phyloP scores from a whole-genome alignment of 371 early-diverging fungal species.

The Mortierella sp. region DNA sequence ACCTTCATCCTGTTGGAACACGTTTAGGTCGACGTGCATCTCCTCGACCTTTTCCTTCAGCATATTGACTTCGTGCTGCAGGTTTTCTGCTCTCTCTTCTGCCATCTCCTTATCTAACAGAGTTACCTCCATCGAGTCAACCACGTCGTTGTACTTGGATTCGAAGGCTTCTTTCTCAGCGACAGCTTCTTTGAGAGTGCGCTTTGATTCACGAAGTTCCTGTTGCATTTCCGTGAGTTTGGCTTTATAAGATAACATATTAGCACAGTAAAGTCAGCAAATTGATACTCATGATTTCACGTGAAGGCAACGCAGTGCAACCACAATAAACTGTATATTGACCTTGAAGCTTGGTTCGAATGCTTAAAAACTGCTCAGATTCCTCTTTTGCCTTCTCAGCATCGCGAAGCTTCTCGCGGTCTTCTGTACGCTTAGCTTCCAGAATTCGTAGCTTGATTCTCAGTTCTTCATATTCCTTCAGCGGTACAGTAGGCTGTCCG shows the following conservation, averaged over 20 bases:
- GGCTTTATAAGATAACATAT: constrained; percentile 39
- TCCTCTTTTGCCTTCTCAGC: constrained; percentile 82
- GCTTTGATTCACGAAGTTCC: constrained; percentile 75
- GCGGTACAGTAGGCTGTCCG: constrained; percentile 55
- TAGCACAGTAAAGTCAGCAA: background rate
- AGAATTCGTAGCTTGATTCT: constrained; percentile 83
- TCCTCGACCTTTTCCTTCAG: constrained; percentile 88
- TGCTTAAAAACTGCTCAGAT: constrained; percentile 76
- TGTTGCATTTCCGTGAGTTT: constrained; percentile 80
- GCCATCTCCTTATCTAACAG: constrained; percentile 94
- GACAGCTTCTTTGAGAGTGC: constrained; percentile 66
- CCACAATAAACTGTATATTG: constrained; percentile 15
- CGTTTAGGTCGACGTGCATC: constrained; percentile 77
- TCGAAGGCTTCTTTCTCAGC: constrained; percentile 76
- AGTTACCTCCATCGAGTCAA: constrained; percentile 87
- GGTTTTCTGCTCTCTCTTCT: constrained; percentile 85
- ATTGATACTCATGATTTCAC: background rate
- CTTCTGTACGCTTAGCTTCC: constrained; percentile 87
- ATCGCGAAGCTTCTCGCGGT: constrained; percentile 79
- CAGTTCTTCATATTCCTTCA: constrained; percentile 86
- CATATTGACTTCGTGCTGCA: constrained; percentile 78
- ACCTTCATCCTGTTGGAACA: constrained; percentile 74
- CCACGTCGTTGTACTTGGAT: constrained; percentile 75
- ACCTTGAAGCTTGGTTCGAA: constrained; percentile 78
- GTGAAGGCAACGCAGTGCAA: background rate